Evolutionary conservation across 1,139 yeast genomes (phyloP), one percentile per base, ranked within the genome.

Genomic region (Fermentozyma sake): DNA sequence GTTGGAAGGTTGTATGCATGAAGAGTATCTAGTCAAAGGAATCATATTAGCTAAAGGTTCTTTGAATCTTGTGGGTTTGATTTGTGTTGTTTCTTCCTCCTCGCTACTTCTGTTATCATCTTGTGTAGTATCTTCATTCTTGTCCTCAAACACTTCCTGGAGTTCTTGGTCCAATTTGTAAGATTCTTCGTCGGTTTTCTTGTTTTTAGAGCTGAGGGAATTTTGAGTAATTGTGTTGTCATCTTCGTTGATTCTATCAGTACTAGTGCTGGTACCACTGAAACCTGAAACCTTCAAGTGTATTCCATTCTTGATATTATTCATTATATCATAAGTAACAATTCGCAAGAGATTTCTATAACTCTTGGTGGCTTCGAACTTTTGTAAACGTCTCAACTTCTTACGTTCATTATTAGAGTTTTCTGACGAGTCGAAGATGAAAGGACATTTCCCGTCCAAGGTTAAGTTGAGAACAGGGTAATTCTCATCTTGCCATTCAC

Each of bases 401-500:
- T 62, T 63, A 21, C 68, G 48, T 18, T 63, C 68, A 12, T 34
- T 39, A 22, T 38, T 39, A 41, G 50, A 51, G 37, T 61, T 60
- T 20, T 63, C 69, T 1, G 55, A 38, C 4, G 48, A 52, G 44
- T 76, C 82, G 28, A 65, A 62, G 7, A 76, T 62, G 50, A 82
- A 82, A 2, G 93, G 93, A 39, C 89, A 82, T 41, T 78, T 70
- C 3, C 89, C 91, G 60, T 62, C 79, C 44, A 62, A 67, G 35
- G 76, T 72, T 34, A 59, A 49, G 43, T 57, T 61, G 37, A 61
- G 58, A 37, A 42, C 53, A 5, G 72, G 79, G 44, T 54, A 73
- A 45, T 48, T 61, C 41, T 52, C 62, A 22, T 54, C 63, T 30
- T 53, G 53, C 91, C 95, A 91, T 52, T 91, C 97, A 42, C 91